These are phyloP conservation scores for Halteria grandinella DNA, from an alignment of 73 alveolate species.

Conservation along the genomic window DNA sequence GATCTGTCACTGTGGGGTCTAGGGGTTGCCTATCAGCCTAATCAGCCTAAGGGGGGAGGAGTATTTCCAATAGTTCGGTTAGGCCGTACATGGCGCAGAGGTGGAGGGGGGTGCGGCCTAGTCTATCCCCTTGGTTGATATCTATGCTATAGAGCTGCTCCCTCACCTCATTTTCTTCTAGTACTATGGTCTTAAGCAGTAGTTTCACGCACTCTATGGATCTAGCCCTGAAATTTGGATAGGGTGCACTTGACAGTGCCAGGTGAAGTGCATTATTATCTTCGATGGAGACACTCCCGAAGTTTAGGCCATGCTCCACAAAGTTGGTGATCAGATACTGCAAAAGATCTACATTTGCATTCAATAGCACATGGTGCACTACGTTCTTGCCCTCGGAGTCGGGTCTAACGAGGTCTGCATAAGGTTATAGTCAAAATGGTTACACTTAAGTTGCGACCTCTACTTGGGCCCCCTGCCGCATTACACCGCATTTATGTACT, in stretches of 20 bases:
- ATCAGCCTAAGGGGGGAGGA: too few relatives aligned
- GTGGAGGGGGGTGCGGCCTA: conserved; percentile 63
- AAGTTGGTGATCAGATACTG: too few relatives aligned
- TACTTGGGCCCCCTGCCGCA: background rate
- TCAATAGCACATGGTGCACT: conserved; percentile 29
- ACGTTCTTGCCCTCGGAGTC: conserved; percentile 30
- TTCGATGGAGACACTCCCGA: conserved; percentile 1
- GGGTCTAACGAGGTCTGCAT: conserved; percentile 1
- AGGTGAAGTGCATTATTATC: conserved; percentile 34
- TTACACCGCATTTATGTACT: background rate
- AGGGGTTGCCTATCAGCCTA: conserved; percentile 20
- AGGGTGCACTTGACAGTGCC: conserved; percentile 16
- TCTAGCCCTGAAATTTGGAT: background rate
- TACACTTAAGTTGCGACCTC: conserved; percentile 33
- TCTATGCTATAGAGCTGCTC: conserved; percentile 2
- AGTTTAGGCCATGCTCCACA: too few relatives aligned
- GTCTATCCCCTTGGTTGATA: conserved; percentile 45
- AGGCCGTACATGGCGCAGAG: conserved; percentile 41
- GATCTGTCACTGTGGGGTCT: conserved; percentile 18
- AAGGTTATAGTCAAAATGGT: background rate
- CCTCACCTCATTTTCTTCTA: background rate
- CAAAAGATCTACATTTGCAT: conserved; percentile 24
- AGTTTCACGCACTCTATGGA: conserved; percentile 5
- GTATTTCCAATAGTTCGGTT: conserved; percentile 2
- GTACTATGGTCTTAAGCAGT: too few relatives aligned